Base-by-base conservation (phyloP, 2,329 filamentous ascomycete species). In the Chrysosporium keratinophilum region DNA sequence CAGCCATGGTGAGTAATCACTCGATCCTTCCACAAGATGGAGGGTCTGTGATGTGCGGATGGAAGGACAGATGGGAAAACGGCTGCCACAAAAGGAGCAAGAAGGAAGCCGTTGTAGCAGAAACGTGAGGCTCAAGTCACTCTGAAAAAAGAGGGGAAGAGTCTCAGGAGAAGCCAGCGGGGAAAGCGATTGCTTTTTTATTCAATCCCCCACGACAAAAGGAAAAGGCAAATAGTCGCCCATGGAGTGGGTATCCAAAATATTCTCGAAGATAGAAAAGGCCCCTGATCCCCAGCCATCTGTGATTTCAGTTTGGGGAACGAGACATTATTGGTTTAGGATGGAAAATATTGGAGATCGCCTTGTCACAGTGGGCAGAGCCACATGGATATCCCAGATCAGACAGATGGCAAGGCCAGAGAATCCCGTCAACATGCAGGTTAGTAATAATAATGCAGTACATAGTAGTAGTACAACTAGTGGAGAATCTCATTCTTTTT, bases 1-100 rank as follows among this genome's bases (percentile, higher is more conserved):
- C 55, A 11, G 47, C 48, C 55, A 57, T 57, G 20, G 6, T 34
- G 41, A 10, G n/a, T 11, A 20, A 23, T 49, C 44, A 31, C 35
- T 17, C 37, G 37, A 31, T 40, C 46, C 31, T 47, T 17, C 31
- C 35, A 11, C n/a, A 31, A 20, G 11, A 34, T 35, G 5, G 19
- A 20, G 40, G 17, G n/a, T 42, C 34, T 33, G 42, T 28, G 39
- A 39, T 12, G 19, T 31, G 17, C 46, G 28, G 14, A 33, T 4
- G 15, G 20, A 17, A 19, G n/a, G 12, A 20, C 6, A 1, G 33
- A 14, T 12, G 19, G 31, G 47, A 20, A 17, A 19, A 40, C 15
- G 23, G 46, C 14, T 5, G 11, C 34, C 46, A 28, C 17, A 9
- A 44, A 40, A 44, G 15, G 49, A 34, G 39, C 39, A 28, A 15